Evolutionary conservation across 163 green algal genomes (phyloP), one percentile per base, ranked within the genome.

Genomic region (Chlorella variabilis): DNA sequence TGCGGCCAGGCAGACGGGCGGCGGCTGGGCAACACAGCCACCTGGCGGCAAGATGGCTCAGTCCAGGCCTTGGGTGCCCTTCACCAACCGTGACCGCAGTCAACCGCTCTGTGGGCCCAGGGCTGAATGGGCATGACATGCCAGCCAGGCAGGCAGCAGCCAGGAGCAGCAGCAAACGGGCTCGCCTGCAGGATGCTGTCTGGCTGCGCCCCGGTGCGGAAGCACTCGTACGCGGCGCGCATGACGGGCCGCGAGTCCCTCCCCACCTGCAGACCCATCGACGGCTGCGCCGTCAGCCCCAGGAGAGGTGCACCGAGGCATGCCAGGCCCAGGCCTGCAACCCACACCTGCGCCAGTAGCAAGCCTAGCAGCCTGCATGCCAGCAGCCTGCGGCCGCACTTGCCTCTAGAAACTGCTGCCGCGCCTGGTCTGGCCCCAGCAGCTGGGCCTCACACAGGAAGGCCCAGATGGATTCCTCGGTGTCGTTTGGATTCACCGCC

Each of bases 361-460:
- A 54, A 54, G 11, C 15, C 15, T 11, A 54, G 31, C 2, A 45
- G 3, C n/a, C 62, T 15, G 3, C 6, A 20, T 27, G 29, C 13
- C 15, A 9, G 4, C 62, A 48, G 18, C 62, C 5, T 23, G 0
- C 4, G 4, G 25, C 39, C 25, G 11, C 29, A 2, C 83, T 33
- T 33, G 90, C 92, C 91, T 93, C 58, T 29, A 96, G 89, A 73
- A 96, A 91, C 39, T 94, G 81, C 41, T 82, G 45, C 29, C 90
- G 77, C 20, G 93, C 93, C 62, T 74, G 51, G 25, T 91, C 88
- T 6, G 81, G 11, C 0, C 92, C 92, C 41, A 89, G 6, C 66
- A 96, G 65, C 81, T 91, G 86, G 0, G 92, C 91, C 73, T 96
- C 92, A 61, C 84, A 92, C 56, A 96, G 79, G 70, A 94, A 96